Conservation (phyloP, 1,139 yeast species). For the Yamadazyma pseudoaaseri region DNA sequence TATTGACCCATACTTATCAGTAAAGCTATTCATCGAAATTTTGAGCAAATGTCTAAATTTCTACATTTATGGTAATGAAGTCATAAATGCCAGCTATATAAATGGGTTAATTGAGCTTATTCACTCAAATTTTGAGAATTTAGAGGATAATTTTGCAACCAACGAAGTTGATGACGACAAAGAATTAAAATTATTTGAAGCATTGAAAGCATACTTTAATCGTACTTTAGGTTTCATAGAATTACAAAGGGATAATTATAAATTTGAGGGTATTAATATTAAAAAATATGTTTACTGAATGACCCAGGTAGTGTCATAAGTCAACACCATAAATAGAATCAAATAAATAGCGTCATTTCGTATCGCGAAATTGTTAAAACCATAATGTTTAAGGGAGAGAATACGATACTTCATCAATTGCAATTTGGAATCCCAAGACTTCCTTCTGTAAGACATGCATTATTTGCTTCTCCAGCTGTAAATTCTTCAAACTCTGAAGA, state of each 20-base stretch:
- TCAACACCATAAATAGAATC: neutral
- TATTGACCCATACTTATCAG: slow-evolving; percentile 76
- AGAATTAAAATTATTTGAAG: slow-evolving; percentile 34
- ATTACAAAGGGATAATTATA: slow-evolving; percentile 58
- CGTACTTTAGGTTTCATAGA: slow-evolving; percentile 67
- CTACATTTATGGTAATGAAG: slow-evolving; percentile 76
- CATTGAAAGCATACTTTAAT: slow-evolving; percentile 46
- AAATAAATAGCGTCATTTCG: neutral
- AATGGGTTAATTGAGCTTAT: slow-evolving; percentile 86
- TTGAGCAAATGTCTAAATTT: slow-evolving; percentile 82
- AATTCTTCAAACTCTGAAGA: too few relatives aligned
- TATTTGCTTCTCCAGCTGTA: too few relatives aligned
- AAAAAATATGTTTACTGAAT: neutral
- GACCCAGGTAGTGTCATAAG: neutral
- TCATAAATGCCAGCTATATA: slow-evolving; percentile 70
- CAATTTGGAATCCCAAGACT: slow-evolving; percentile 3
- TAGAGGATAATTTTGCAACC: slow-evolving; percentile 29
- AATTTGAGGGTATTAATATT: slow-evolving; percentile 44
- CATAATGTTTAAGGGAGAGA: slow-evolving; percentile 2
- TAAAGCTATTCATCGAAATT: slow-evolving; percentile 85
- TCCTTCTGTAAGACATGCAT: neutral
- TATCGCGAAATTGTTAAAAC: neutral
- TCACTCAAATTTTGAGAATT: slow-evolving; percentile 66
- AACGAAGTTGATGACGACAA: slow-evolving; percentile 20
- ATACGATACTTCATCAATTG: slow-evolving; percentile 4